A percentile compares a stretch with the other conserved stretches of the same genome.
These are phyloP conservation scores for Verticillium dahliae DNA, from an alignment of 2,329 filamentous ascomycete genomes.

Conservation along the genomic window DNA sequence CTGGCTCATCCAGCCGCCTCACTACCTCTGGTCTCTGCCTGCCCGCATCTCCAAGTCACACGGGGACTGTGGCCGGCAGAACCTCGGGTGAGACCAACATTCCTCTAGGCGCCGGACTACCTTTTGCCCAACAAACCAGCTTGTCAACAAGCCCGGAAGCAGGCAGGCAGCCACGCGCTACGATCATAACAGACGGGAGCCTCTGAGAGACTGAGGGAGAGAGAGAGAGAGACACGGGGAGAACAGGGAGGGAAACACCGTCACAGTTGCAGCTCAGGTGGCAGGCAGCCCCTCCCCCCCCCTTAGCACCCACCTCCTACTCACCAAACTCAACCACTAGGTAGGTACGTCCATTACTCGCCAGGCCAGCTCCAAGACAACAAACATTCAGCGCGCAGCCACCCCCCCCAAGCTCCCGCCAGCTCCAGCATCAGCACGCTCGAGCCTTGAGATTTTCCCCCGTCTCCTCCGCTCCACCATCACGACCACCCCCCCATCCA, in stretches of 20 bases:
- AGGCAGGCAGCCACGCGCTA: constrained; percentile 4
- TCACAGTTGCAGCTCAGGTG: not conserved
- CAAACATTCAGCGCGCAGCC: not conserved
- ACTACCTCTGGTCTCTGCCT: not conserved
- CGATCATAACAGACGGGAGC: constrained; percentile 9
- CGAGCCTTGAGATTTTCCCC: not conserved
- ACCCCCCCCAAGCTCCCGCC: not conserved
- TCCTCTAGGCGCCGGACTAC: not conserved
- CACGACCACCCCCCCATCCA: not conserved
- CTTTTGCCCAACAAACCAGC: constrained; percentile 4
- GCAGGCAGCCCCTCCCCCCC: not conserved
- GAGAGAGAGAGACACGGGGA: not conserved
- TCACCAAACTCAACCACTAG: too few species aligned
- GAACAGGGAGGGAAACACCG: not conserved
- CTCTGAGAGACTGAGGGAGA: too few species aligned
- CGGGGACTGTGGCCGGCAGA: constrained; percentile 1
- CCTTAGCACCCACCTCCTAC: constrained; percentile 2
- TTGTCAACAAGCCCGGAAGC: constrained; percentile 4
- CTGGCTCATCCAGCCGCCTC: constrained; percentile 4
- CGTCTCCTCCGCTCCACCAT: not conserved
- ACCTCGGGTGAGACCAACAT: constrained; percentile 8
- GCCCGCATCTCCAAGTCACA: not conserved
- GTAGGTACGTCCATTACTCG: too few species aligned
- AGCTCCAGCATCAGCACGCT: not conserved
- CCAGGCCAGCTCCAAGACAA: not conserved